phyloP scores from a whole-genome alignment of 192 early-diverging fungal genomes.

The Dissophora globulifera region DNA sequence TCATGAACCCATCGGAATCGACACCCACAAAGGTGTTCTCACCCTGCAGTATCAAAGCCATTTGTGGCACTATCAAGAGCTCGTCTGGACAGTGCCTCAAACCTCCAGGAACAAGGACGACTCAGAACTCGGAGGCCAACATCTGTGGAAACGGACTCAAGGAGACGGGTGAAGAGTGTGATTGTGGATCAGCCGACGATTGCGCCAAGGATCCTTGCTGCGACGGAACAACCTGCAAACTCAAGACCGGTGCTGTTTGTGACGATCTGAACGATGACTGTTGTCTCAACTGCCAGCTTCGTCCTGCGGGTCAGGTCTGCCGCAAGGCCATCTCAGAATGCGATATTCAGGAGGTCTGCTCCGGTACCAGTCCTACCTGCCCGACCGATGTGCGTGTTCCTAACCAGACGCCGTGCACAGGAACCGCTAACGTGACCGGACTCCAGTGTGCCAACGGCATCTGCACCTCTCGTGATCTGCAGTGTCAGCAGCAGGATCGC shows the following conservation, averaged over 20 bases:
- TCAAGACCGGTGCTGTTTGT: conserved; percentile 80
- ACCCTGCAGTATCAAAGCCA: conserved; percentile 68
- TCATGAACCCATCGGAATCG: conserved; percentile 84
- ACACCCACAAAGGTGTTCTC: conserved; percentile 72
- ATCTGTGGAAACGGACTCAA: conserved; percentile 97
- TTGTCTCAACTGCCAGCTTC: conserved; percentile 77
- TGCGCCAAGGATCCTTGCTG: conserved; percentile 88
- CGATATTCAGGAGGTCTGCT: conserved; percentile 82
- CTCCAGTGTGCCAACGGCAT: conserved; percentile 75
- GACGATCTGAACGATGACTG: conserved; percentile 85
- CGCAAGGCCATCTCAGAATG: conserved; percentile 81
- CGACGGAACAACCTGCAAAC: conserved; percentile 80
- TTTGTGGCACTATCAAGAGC: conserved; percentile 54
- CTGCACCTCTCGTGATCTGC: conserved; percentile 78
- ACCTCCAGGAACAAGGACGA: conserved; percentile 42
- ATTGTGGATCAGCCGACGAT: conserved; percentile 78
- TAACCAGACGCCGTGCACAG: conserved; percentile 76
- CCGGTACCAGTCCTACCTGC: conserved; percentile 76
- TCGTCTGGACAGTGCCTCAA: conserved; percentile 31
- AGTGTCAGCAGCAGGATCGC: conserved; percentile 67
- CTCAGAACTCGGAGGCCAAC: conserved; percentile 58
- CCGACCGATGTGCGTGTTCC: conserved; percentile 71
- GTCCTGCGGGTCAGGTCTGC: conserved; percentile 69
- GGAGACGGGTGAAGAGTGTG: conserved; percentile 92
- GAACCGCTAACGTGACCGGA: conserved; percentile 46